Evolutionary conservation across 2,329 filamentous ascomycete genomes (phyloP).

Genomic region (Fusarium armeniacum): DNA sequence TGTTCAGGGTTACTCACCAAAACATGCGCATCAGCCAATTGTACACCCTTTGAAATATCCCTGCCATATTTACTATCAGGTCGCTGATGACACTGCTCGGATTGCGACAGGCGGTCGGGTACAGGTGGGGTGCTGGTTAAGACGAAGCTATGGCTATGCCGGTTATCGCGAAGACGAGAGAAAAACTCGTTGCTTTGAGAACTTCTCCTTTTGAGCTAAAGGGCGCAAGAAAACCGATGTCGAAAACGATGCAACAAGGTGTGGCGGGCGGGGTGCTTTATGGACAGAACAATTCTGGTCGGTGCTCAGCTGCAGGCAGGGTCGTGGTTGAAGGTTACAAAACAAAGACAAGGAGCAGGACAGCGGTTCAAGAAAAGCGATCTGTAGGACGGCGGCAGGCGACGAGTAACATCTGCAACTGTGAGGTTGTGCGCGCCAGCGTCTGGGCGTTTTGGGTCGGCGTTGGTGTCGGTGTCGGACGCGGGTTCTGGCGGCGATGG

Average conservation of each 20-base stretch:
- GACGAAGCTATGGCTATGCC: conserved; percentile 29
- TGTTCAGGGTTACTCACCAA: conserved; percentile 74
- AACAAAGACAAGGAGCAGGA: conserved; percentile 40
- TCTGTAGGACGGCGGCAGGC: conserved; percentile 49
- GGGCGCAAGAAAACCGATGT: conserved; percentile 33
- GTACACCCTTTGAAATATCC: conserved; percentile 93
- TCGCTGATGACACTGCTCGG: conserved; percentile 41
- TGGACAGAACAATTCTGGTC: conserved; percentile 46
- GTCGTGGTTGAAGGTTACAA: conserved; percentile 38
- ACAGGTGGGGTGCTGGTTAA: conserved; percentile 48
- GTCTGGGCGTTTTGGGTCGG: conserved; percentile 49
- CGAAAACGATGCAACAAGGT: conserved; percentile 41
- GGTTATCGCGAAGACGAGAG: conserved; percentile 29
- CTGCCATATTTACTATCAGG: conserved; percentile 75
- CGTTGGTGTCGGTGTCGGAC: conserved; percentile 39
- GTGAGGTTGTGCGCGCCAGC: conserved; percentile 49
- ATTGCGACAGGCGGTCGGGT: conserved; percentile 46
- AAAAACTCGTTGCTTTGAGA: conserved; percentile 27
- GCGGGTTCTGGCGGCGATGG: conserved; percentile 47
- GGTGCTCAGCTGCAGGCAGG: conserved; percentile 49
- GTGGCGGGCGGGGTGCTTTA: conserved; percentile 51
- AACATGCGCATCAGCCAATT: conserved; percentile 98
- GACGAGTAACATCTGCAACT: conserved; percentile 51
- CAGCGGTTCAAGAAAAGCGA: conserved; percentile 48
- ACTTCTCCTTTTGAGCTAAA: conserved; percentile 19